Percentiles rank a stretch among this genome's conserved stretches.
Evolutionary conservation across 192 early-diverging fungal genomes (phyloP).

Genomic region (Dissophora globulifera): DNA sequence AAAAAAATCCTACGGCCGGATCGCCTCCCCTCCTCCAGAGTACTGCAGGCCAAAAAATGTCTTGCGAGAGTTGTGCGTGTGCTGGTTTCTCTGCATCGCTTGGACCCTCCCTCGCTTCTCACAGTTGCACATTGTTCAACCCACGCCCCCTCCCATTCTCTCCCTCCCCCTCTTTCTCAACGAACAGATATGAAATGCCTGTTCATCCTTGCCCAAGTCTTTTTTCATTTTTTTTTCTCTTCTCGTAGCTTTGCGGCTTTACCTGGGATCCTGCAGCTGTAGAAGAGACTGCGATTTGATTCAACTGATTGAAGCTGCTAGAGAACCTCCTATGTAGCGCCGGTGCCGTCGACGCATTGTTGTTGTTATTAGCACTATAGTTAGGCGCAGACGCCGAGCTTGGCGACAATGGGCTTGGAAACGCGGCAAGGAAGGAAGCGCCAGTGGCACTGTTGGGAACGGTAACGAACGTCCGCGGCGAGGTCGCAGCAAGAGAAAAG

Average conservation of each 20-base stretch:
- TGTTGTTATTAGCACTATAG: not conserved
- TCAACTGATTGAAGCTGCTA: slow-evolving; percentile 46
- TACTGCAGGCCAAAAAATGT: no score
- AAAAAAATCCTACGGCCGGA: no score
- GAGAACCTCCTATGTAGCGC: slow-evolving; percentile 44
- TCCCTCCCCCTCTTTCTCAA: no score
- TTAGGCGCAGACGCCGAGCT: slow-evolving; percentile 7
- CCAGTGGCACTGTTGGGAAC: slow-evolving; percentile 40
- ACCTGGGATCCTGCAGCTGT: slow-evolving; percentile 11
- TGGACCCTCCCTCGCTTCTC: no score
- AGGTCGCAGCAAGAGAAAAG: slow-evolving; percentile 21
- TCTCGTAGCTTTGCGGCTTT: not conserved
- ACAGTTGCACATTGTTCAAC: no score
- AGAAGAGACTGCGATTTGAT: slow-evolving; percentile 28
- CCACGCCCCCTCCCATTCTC: no score
- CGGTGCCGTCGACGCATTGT: slow-evolving; percentile 6
- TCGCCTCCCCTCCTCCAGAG: no score
- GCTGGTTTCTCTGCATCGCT: no score
- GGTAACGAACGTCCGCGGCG: slow-evolving; percentile 33
- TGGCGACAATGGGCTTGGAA: slow-evolving; percentile 12
- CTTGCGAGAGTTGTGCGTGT: no score
- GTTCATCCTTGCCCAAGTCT: not conserved
- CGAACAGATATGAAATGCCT: not conserved
- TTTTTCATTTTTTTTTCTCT: not conserved
- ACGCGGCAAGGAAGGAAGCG: slow-evolving; percentile 9